Percentiles rank a stretch among this genome's conserved stretches.
Conservation (phyloP, 768 basidiomycete genomes). For the Pleurotus tuber-regium region DNA sequence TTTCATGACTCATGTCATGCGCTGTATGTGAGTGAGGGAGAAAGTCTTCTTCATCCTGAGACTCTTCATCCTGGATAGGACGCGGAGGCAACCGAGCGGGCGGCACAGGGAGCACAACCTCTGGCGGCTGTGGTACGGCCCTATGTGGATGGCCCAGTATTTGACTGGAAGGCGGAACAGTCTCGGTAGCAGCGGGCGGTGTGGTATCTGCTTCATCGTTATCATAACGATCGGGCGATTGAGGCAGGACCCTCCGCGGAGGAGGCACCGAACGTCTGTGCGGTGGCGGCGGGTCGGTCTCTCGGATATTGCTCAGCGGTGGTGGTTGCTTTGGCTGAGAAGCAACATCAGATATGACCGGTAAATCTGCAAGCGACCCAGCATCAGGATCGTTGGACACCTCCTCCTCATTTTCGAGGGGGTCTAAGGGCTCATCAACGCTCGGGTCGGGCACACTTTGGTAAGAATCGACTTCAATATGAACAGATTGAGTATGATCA, state of each 20-base stretch:
- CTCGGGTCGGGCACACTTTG: too few species aligned
- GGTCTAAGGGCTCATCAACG: neutral
- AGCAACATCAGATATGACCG: neutral
- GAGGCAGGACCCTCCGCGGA: slow-evolving; percentile 15
- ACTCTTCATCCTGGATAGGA: neutral
- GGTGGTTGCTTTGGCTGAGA: neutral
- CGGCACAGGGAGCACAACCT: neutral
- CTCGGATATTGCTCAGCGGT: neutral
- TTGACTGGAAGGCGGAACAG: neutral
- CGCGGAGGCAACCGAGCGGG: neutral
- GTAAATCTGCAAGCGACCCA: neutral
- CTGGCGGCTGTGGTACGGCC: too few species aligned
- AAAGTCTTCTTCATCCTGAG: slow-evolving; percentile 4
- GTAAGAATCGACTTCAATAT: too few species aligned
- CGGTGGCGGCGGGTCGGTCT: slow-evolving; percentile 6
- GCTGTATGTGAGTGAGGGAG: too few species aligned
- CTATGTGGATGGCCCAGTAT: too few species aligned
- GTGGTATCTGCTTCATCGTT: slow-evolving; percentile 10
- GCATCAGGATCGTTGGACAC: neutral
- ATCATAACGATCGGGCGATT: slow-evolving; percentile 6
- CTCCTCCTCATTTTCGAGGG: neutral
- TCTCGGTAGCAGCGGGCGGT: neutral
- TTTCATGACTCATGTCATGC: neutral
- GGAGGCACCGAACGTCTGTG: slow-evolving; percentile 19
- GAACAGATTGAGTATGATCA: neutral